Base-by-base conservation (phyloP, 495 filamentous ascomycete genomes). In the Arthonia radiata region DNA sequence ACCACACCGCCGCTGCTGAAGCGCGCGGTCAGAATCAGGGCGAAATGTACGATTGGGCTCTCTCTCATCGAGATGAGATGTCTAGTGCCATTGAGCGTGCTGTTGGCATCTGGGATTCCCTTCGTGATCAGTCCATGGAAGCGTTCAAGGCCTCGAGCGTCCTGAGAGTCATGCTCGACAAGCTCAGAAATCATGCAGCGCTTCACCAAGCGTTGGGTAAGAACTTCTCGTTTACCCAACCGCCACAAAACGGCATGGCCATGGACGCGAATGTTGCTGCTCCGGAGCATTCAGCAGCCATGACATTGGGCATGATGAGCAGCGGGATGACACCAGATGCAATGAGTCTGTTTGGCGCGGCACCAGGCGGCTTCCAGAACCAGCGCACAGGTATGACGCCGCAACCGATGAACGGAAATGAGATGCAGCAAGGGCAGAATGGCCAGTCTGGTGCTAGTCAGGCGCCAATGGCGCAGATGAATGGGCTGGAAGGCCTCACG, bases 71-170 rank as follows among this genome's bases (percentile, higher is more conserved):
- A 2, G 57, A 62, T 5, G 71, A 79, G 34, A 86, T 91, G 77
- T 50, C 80, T 18, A 42, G 48, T 13, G 61, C 67, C 4, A 55
- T 91, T 5, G 73, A 79, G 43, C 54, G 52, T n/a, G 68, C 70
- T 18, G 60, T 63, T 25, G 57, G 57, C 5, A 82, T 91, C 17
- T 91, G 80, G 80, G 67, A 73, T 17, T 63, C 65, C 10, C 49
- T 74, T 11, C 57, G 61, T 0, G 68, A 83, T 27, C 55, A 67
- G 22, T 79, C 67, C n/a, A 73, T 91, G 46, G 81, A 91, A 33
- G 77, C 82, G 0, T 79, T 67, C 47, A 93, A 91, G 47, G 81
- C 77, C 10, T 62, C 63, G 12, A 61, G 56, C n/a, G 59, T 75
- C 9, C 55, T 93, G 4, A 61, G 61, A 5, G 67, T 86, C 23